Percentiles rank a stretch among this genome's conserved stretches.
Evolutionary conservation across 495 filamentous ascomycete species (phyloP).

Genomic region (Chaetomium cochliodes): DNA sequence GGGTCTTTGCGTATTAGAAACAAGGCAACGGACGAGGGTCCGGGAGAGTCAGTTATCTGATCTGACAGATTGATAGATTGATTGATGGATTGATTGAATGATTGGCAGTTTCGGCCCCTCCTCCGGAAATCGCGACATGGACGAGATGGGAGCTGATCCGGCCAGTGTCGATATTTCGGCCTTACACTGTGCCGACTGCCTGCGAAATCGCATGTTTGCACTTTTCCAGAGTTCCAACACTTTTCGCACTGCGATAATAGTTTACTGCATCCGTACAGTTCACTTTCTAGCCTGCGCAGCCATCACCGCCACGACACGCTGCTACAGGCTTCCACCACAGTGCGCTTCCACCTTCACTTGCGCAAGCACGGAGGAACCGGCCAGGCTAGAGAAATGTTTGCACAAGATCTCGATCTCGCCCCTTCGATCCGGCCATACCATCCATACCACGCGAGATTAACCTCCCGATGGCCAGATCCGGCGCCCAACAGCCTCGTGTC

Average conservation of each 20-base stretch:
- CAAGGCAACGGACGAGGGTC: too few relatives aligned
- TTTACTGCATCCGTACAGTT: background rate
- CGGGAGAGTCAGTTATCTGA: background rate
- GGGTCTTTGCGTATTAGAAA: background rate
- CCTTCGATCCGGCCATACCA: conserved; percentile 7
- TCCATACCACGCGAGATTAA: conserved; percentile 7
- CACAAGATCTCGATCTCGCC: background rate
- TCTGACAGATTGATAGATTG: too few relatives aligned
- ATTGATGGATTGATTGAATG: too few relatives aligned
- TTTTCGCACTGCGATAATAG: too few relatives aligned
- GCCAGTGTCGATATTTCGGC: background rate
- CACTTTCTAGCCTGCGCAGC: background rate
- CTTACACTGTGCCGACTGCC: background rate
- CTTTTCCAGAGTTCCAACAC: background rate
- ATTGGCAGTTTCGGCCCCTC: background rate
- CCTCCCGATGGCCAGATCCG: background rate
- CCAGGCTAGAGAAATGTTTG: background rate
- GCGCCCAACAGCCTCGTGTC: conserved; percentile 6
- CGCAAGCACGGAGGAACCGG: background rate
- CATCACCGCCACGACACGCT: background rate
- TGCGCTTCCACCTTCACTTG: background rate
- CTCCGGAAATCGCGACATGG: background rate
- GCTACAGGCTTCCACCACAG: background rate
- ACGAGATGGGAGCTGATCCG: background rate
- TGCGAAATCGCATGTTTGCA: background rate